These are phyloP conservation scores for Catunica adiposa DNA, from an alignment of 2,329 filamentous ascomycete species.

Conservation along the genomic window DNA sequence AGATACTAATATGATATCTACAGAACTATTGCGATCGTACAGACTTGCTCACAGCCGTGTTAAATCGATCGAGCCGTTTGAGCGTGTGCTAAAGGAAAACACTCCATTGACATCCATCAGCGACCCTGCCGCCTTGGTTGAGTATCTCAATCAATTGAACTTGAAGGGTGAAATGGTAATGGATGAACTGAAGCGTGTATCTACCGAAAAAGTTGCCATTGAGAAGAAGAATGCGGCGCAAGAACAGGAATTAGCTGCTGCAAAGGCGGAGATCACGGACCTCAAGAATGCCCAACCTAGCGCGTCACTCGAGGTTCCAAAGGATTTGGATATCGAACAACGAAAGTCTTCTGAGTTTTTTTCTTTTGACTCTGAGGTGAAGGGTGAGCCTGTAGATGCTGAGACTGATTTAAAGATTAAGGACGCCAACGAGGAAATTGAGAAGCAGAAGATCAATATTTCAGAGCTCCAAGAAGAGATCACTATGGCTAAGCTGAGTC, in stretches of 20 bases:
- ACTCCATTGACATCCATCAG: conserved; percentile 79
- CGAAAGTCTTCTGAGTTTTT: conserved; percentile 50
- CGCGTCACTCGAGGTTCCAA: conserved; percentile 15
- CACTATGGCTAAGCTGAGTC: conserved; percentile 52
- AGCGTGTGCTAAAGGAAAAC: conserved; percentile 76
- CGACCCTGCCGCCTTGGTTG: conserved; percentile 68
- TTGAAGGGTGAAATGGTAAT: conserved; percentile 82
- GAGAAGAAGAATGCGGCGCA: conserved; percentile 52
- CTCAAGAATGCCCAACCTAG: conserved; percentile 17
- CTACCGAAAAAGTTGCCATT: conserved; percentile 61
- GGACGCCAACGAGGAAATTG: conserved; percentile 16
- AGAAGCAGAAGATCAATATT: conserved; percentile 53
- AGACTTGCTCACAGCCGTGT: conserved; percentile 77
- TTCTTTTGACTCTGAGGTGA: conserved; percentile 78
- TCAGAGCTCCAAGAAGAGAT: conserved; percentile 53
- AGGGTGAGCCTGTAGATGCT: conserved; percentile 29
- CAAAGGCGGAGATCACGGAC: conserved; percentile 34
- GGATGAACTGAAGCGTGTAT: conserved; percentile 79
- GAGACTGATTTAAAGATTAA: neutral
- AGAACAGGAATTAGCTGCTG: conserved; percentile 22
- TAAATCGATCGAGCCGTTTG: conserved; percentile 80
- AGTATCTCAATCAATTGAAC: conserved; percentile 78
- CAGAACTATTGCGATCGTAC: conserved; percentile 82
- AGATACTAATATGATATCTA: neutral
- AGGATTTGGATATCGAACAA: conserved; percentile 20